Evolutionary conservation across 148 eudicot species (phyloP).

Genomic region (Nepenthes mirabilis): DNA sequence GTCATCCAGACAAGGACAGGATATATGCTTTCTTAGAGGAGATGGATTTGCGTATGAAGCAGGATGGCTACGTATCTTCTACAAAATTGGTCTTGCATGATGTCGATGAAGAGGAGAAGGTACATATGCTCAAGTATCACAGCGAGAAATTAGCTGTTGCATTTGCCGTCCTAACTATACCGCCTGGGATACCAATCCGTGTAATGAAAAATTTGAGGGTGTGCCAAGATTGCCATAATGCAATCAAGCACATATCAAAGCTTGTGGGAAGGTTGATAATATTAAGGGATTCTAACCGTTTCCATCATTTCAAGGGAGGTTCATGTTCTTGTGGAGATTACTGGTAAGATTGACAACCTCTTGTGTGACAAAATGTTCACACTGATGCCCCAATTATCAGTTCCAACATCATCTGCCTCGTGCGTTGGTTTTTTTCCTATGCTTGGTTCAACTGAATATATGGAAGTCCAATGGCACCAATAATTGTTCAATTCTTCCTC

Average conservation of each 20-base stretch:
- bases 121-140: conserved; percentile 39
- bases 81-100: conserved; percentile 31
- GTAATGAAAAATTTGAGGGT: conserved; percentile 38
- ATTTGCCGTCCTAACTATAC: conserved; percentile 25
- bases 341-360: conserved; percentile 23
- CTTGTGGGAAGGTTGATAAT: conserved; percentile 33
- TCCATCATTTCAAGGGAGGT: conserved; percentile 37
- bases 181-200: conserved; percentile 29
- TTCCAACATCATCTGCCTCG: no score
- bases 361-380: background rate
- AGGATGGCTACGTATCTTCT: conserved; percentile 27
- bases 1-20: conserved; percentile 24
- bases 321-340: conserved; percentile 44
- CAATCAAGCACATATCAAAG: conserved; percentile 35
- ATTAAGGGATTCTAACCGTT: conserved; percentile 34
- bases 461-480: no score
- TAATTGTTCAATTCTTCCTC: no score
- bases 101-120: conserved; percentile 43
- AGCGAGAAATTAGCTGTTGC: conserved; percentile 41
- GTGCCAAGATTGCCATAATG: conserved; percentile 40
- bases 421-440: no score
- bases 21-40: conserved; percentile 30
- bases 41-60: conserved; percentile 27
- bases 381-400: background rate
- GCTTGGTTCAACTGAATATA: no score